A percentile compares a stretch with the other conserved stretches of the same genome.
Evolutionary conservation across 2,329 filamentous ascomycete genomes (phyloP).

Genomic region (Diaporthe longicolla): DNA sequence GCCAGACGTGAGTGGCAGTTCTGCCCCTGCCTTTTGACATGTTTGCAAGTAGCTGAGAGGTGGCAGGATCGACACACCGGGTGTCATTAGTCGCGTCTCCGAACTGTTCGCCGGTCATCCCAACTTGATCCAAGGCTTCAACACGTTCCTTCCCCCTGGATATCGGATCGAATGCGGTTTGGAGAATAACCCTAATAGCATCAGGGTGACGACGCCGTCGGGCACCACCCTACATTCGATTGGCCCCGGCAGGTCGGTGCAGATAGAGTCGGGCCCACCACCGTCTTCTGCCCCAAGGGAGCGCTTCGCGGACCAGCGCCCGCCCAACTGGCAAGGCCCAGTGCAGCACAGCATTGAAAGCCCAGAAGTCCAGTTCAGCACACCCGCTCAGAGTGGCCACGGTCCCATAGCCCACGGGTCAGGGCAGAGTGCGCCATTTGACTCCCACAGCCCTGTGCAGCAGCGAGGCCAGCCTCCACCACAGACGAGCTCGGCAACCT

Average conservation of each 20-base stretch:
- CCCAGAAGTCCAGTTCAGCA: constrained; percentile 73
- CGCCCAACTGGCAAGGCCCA: constrained; percentile 67
- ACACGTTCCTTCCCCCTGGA: constrained; percentile 95
- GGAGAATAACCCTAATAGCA: constrained; percentile 94
- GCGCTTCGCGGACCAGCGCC: constrained; percentile 61
- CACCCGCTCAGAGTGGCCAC: constrained; percentile 66
- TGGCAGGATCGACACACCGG: constrained; percentile 91
- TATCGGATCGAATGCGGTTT: constrained; percentile 97
- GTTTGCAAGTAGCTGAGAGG: constrained; percentile 40
- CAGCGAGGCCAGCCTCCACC: constrained; percentile 50
- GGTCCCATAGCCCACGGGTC: constrained; percentile 61
- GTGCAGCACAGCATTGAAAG: constrained; percentile 73
- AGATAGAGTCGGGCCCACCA: constrained; percentile 59
- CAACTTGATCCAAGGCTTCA: constrained; percentile 96
- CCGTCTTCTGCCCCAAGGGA: constrained; percentile 55
- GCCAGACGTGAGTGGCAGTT: constrained; percentile 80
- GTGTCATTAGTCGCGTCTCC: constrained; percentile 96
- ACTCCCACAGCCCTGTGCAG: constrained; percentile 48
- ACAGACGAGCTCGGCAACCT: constrained; percentile 54
- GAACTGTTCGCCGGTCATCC: constrained; percentile 96
- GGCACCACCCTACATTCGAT: constrained; percentile 97
- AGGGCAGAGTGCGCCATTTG: constrained; percentile 50
- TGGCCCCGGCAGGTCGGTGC: constrained; percentile 64
- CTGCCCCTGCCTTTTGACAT: background rate
- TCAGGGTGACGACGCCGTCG: constrained; percentile 96